Evolutionary conservation across 352 stramenopile species (phyloP), one percentile per base, ranked within the genome.

Genomic region (Globisporangium middletonii): DNA sequence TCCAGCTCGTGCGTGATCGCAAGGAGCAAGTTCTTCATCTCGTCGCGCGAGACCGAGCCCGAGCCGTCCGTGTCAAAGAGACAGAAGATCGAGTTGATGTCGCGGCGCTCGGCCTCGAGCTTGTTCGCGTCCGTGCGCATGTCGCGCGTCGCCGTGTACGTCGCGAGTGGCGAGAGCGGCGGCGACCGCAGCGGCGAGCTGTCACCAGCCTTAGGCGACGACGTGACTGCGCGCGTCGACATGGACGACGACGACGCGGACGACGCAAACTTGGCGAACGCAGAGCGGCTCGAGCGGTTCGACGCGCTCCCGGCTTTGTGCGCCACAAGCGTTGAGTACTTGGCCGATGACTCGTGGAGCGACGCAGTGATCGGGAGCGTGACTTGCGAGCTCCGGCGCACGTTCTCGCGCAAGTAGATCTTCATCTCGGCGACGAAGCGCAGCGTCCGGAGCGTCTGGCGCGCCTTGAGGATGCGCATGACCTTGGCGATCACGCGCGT

Each of bases 361-460:
- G 65, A 62, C n/a, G 69, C 69, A 0, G 66, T 74, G 60, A 74
- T 77, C 28, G 69, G 69, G n/a, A 73, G 50, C 16, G 51, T 41
- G 5, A 50, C 16, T 3, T 62, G 38, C 13, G 64, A 68, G 18
- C n/a, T 27, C 13, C 61, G 70, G n/a, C 65, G 70, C 28, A 73
- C 72, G 37, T 68, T 83, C 60, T 88, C 80, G 7, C 61, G 67
- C 26, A 91, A 61, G 49, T 91, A 86, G 27, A 91, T 76, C 63
- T 91, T 91, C 76, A 89, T 88, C 59, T 91, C 80, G 8, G 80
- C 80, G 3, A 91, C 66, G 33, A 88, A 91, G 2, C 78, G 80
- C n/a, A 91, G 67, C 6, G 77, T 91, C 26, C 80, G 75, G 38
- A 91, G 62, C 33, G 80, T 91, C 50, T 86, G 77, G 23, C 76